Conservation (phyloP, 768 basidiomycete species). For the Neoboletus magnificus region DNA sequence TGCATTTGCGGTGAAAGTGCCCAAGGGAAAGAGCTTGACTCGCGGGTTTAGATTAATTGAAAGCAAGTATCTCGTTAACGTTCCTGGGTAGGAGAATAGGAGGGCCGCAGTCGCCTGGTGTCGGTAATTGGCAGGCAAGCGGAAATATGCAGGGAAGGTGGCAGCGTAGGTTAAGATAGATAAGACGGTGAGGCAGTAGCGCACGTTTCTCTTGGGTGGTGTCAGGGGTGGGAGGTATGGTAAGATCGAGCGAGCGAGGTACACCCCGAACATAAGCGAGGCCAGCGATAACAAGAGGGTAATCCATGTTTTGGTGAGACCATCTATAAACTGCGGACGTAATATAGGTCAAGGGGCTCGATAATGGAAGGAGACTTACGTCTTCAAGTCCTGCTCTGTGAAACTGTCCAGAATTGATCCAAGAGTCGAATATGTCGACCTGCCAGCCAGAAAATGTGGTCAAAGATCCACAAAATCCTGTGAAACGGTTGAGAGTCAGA, state of each 20-base stretch:
- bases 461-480: slow-evolving; percentile 92
- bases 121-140: slow-evolving; percentile 64
- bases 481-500: not conserved
- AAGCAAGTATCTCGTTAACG: slow-evolving; percentile 78
- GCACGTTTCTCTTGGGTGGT: slow-evolving; percentile 43
- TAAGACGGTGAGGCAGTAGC: slow-evolving; percentile 49
- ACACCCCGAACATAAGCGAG: slow-evolving; percentile 73
- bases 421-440: slow-evolving; percentile 79
- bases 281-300: slow-evolving; percentile 76
- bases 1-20: slow-evolving; percentile 74
- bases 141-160: slow-evolving; percentile 75
- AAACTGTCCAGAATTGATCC: slow-evolving; percentile 62
- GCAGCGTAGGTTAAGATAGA: slow-evolving; percentile 70
- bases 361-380: slow-evolving; percentile 43
- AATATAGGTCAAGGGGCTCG: slow-evolving; percentile 1
- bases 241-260: slow-evolving; percentile 46
- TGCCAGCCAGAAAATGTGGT: slow-evolving; percentile 99
- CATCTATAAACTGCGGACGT: slow-evolving; percentile 73
- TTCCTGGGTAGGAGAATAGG: slow-evolving; percentile 86
- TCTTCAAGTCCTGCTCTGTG: slow-evolving; percentile 64
- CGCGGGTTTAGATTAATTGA: slow-evolving; percentile 69
- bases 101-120: slow-evolving; percentile 83
- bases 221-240: slow-evolving; percentile 41
- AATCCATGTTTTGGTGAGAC: slow-evolving; percentile 72
- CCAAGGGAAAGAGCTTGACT: slow-evolving; percentile 62